phyloP scores from a whole-genome alignment of 768 basidiomycete genomes.

The Mycena capillaripes region DNA sequence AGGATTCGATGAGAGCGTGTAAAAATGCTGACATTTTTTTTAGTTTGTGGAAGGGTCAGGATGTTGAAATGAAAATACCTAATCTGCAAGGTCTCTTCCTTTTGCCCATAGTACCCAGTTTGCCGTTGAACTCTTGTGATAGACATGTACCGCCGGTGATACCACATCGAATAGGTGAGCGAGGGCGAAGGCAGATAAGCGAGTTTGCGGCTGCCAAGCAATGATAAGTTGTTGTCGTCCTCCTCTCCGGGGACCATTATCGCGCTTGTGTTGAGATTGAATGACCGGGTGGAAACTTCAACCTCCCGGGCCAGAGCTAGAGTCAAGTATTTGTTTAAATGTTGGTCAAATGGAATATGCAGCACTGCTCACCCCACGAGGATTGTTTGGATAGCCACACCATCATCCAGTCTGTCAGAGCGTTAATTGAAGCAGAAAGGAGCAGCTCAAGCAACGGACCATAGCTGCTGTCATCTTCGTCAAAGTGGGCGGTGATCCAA shows the following conservation, averaged over 20 bases:
- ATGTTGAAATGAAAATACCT: conserved; percentile 49
- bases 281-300: conserved; percentile 61
- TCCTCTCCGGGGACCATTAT: conserved; percentile 55
- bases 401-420: conserved; percentile 74
- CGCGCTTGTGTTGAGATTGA: conserved; percentile 49
- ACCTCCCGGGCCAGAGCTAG: conserved; percentile 70
- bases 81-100: conserved; percentile 56
- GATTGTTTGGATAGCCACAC: conserved; percentile 75
- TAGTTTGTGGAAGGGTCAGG: conserved; percentile 1
- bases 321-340: too few relatives aligned
- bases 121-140: conserved; percentile 54
- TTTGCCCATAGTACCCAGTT: conserved; percentile 48
- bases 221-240: conserved; percentile 42
- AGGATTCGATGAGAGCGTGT: conserved; percentile 60
- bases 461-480: conserved; percentile 70
- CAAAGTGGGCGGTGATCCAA: conserved; percentile 74
- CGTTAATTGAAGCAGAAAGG: conserved; percentile 22
- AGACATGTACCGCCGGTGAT: conserved; percentile 59
- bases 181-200: conserved; percentile 59
- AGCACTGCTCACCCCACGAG: conserved; percentile 66
- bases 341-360: too few relatives aligned
- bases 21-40: conserved; percentile 61
- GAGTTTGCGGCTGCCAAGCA: conserved; percentile 49
- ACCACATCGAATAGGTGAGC: conserved; percentile 61
- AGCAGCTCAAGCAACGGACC: conserved; percentile 51